These are phyloP conservation scores for Tetrastigma voinierianum DNA, from an alignment of 164 flowering plant species.

Conservation along the genomic window DNA sequence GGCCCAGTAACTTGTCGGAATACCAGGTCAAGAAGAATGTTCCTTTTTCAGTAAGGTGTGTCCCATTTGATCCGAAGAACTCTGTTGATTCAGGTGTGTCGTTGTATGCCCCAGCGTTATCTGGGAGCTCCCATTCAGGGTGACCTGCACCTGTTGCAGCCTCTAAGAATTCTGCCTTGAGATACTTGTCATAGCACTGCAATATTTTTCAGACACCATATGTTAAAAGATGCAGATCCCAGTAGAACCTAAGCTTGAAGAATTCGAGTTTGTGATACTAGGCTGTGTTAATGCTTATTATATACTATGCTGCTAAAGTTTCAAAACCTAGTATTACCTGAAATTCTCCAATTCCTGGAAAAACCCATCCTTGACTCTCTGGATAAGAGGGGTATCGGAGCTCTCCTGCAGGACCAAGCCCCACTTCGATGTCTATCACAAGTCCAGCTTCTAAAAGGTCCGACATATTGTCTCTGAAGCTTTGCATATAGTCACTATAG, in stretches of 20 bases:
- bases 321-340: slow-evolving; percentile 40
- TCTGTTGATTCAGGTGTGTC: slow-evolving; percentile 62
- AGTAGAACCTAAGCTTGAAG: background rate
- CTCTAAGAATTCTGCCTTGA: slow-evolving; percentile 54
- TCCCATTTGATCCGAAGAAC: slow-evolving; percentile 63
- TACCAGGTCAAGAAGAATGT: slow-evolving; percentile 89
- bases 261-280: background rate
- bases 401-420: slow-evolving; percentile 95
- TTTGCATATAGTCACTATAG: slow-evolving; percentile 83
- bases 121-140: slow-evolving; percentile 75
- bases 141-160: slow-evolving; percentile 62
- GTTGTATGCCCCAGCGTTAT: slow-evolving; percentile 74
- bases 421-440: slow-evolving; percentile 78
- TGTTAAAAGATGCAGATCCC: background rate
- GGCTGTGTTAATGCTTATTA: background rate
- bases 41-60: slow-evolving; percentile 67
- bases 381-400: slow-evolving; percentile 87
- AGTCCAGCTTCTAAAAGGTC: slow-evolving; percentile 64
- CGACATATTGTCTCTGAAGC: slow-evolving; percentile 77
- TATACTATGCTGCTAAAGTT: too few relatives aligned
- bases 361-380: slow-evolving; percentile 70
- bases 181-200: slow-evolving; percentile 87
- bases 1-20: slow-evolving; percentile 60
- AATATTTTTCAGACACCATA: background rate
- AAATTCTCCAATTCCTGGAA: slow-evolving; percentile 91